These are phyloP conservation scores for Microsporum audouinii DNA, from an alignment of 2,329 filamentous ascomycete species.

Conservation along the genomic window DNA sequence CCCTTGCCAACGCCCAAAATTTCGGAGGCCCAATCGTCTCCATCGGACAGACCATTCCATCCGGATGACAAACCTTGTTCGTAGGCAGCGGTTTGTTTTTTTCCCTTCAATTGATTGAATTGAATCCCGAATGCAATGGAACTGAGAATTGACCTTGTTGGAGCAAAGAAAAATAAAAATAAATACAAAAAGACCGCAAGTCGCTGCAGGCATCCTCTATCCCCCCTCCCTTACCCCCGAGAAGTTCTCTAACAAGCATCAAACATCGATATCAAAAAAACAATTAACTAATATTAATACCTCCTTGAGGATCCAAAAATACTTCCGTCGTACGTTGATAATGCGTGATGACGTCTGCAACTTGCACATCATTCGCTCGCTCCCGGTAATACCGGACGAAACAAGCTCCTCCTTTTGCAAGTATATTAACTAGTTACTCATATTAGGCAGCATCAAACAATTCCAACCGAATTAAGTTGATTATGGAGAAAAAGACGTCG, in stretches of 20 bases:
- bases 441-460: background rate
- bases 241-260: background rate
- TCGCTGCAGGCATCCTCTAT: background rate
- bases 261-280: background rate
- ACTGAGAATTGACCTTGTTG: background rate
- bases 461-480: background rate
- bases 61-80: background rate
- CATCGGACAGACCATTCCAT: background rate
- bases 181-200: no score
- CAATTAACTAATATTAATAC: background rate
- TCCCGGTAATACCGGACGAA: conserved; percentile 1
- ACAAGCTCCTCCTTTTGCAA: background rate
- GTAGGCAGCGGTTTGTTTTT: background rate
- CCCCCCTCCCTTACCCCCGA: background rate
- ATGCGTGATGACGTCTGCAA: background rate
- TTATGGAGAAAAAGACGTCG: background rate
- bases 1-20: background rate
- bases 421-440: background rate
- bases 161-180: no score
- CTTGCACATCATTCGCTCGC: background rate
- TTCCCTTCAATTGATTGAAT: background rate
- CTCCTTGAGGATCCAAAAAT: background rate
- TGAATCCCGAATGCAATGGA: background rate
- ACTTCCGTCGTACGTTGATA: background rate
- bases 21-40: background rate